These are phyloP conservation scores for Aspergillus sp. DNA, from an alignment of 2,329 filamentous ascomycete genomes.

Conservation along the genomic window DNA sequence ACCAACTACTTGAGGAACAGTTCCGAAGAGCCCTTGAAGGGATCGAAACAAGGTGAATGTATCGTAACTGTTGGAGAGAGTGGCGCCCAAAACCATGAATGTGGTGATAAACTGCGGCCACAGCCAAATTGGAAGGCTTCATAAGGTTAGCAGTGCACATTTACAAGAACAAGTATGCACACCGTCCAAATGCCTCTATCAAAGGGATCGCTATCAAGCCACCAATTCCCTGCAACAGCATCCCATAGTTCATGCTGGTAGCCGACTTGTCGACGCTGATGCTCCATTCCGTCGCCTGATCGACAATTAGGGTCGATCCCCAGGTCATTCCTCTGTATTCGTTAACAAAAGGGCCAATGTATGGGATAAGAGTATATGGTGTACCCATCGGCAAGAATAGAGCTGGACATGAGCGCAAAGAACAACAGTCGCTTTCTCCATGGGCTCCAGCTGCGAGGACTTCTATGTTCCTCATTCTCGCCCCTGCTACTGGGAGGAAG, in stretches of 20 bases:
- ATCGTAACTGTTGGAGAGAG: slow-evolving; percentile 39
- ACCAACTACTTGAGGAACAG: slow-evolving; percentile 42
- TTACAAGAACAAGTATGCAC: slow-evolving; percentile 13
- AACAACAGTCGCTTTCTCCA: slow-evolving; percentile 34
- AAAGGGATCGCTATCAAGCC: slow-evolving; percentile 40
- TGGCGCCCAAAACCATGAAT: slow-evolving; percentile 41
- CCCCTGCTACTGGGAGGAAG: not conserved
- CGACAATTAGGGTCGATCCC: slow-evolving; percentile 41
- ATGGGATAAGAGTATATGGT: not conserved
- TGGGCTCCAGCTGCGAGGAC: slow-evolving; percentile 31
- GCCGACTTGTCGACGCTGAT: slow-evolving; percentile 33
- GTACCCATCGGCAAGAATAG: slow-evolving; percentile 37
- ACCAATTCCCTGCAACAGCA: slow-evolving; percentile 40
- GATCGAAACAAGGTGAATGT: slow-evolving; percentile 43
- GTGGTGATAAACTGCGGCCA: slow-evolving; percentile 43
- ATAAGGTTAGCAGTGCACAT: not conserved
- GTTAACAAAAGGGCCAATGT: not conserved
- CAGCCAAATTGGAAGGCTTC: slow-evolving; percentile 42
- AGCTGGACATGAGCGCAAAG: slow-evolving; percentile 35
- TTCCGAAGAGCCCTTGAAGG: slow-evolving; percentile 40
- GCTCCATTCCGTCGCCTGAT: slow-evolving; percentile 38
- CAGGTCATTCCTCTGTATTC: slow-evolving; percentile 39
- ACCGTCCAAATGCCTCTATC: slow-evolving; percentile 44
- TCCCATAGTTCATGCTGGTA: slow-evolving; percentile 42
- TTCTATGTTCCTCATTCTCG: slow-evolving; percentile 15